Percentiles rank a stretch among this genome's conserved stretches.
These are phyloP conservation scores for Boletus barrowsii DNA, from an alignment of 768 basidiomycete species.

Conservation along the genomic window DNA sequence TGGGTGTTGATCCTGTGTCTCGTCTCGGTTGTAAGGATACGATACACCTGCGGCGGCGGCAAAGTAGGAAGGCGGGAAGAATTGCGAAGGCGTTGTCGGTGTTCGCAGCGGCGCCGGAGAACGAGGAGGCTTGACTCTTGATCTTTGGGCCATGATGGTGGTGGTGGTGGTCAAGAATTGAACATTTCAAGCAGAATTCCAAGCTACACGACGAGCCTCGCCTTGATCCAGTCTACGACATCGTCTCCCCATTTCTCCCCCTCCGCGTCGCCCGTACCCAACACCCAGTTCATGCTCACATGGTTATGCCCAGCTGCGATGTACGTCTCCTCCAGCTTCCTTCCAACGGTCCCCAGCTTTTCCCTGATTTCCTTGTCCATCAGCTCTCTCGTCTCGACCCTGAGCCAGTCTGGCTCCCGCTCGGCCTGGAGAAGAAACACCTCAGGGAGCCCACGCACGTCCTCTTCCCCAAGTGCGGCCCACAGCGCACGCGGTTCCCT, in stretches of 20 bases:
- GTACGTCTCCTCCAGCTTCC: constrained; percentile 26
- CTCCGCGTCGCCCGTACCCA: constrained; percentile 51
- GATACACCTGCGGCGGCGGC: constrained; percentile 47
- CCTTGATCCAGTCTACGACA: constrained; percentile 36
- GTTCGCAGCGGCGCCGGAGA: constrained; percentile 38
- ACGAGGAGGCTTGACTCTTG: constrained; percentile 37
- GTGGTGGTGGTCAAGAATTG: neutral
- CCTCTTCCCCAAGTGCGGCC: constrained; percentile 32
- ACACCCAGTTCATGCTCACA: constrained; percentile 49
- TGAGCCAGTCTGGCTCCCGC: constrained; percentile 48
- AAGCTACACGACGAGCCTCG: constrained; percentile 11
- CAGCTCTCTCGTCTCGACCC: constrained; percentile 30
- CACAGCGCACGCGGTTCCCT: constrained; percentile 44
- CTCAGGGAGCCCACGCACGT: constrained; percentile 42
- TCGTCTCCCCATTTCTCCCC: constrained; percentile 64
- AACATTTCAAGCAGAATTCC: constrained; percentile 4
- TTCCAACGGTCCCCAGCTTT: constrained; percentile 28
- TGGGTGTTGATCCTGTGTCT: constrained; percentile 2
- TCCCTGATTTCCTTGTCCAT: constrained; percentile 41
- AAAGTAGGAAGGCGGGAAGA: constrained; percentile 55
- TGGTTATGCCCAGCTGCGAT: constrained; percentile 59
- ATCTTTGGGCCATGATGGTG: constrained; percentile 11
- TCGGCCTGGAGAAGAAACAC: constrained; percentile 50
- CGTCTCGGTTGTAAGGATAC: constrained; percentile 17
- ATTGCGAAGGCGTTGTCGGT: constrained; percentile 34